A percentile compares a stretch with the other conserved stretches of the same genome.
These are phyloP conservation scores for Penicillium ochrochloron DNA, from an alignment of 495 filamentous ascomycete species.

Conservation along the genomic window DNA sequence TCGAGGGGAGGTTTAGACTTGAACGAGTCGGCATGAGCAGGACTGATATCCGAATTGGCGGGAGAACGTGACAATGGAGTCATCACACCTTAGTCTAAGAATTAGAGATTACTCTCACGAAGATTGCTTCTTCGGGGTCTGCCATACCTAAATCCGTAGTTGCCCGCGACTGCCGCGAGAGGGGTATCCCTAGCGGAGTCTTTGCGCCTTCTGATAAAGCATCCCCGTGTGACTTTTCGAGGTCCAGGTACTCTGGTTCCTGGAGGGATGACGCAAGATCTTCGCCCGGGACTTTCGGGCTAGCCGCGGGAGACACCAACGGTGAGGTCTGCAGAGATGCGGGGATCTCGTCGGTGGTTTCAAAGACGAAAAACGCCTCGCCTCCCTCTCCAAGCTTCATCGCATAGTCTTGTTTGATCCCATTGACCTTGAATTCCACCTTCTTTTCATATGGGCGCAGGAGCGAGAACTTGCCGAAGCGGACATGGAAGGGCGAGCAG, in stretches of 20 bases:
- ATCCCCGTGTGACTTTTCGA: constrained; percentile 48
- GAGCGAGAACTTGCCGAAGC: constrained; percentile 97
- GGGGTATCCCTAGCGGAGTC: constrained; percentile 30
- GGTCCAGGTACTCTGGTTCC: constrained; percentile 84
- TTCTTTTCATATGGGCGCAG: constrained; percentile 98
- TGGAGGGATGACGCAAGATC: constrained; percentile 61
- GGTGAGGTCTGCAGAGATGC: constrained; percentile 92
- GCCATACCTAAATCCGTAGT: constrained; percentile 55
- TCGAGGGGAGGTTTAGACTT: constrained; percentile 47
- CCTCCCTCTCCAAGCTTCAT: constrained; percentile 99
- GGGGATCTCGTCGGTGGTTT: constrained; percentile 87
- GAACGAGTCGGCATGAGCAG: constrained; percentile 35
- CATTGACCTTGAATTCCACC: constrained; percentile 96
- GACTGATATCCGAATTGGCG: constrained; percentile 51
- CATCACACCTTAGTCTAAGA: constrained; percentile 51
- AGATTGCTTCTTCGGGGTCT: neutral
- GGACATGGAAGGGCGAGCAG: constrained; percentile 98
- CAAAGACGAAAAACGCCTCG: constrained; percentile 98
- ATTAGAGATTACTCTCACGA: constrained; percentile 9
- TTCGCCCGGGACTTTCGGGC: constrained; percentile 67
- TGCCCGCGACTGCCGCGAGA: constrained; percentile 51
- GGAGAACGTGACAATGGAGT: constrained; percentile 69
- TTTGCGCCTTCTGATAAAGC: constrained; percentile 34
- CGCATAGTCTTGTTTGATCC: constrained; percentile 84
- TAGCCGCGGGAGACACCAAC: constrained; percentile 81